These are phyloP conservation scores for Penstemon barbatus DNA, from an alignment of 257 asterid species.

Conservation along the genomic window DNA sequence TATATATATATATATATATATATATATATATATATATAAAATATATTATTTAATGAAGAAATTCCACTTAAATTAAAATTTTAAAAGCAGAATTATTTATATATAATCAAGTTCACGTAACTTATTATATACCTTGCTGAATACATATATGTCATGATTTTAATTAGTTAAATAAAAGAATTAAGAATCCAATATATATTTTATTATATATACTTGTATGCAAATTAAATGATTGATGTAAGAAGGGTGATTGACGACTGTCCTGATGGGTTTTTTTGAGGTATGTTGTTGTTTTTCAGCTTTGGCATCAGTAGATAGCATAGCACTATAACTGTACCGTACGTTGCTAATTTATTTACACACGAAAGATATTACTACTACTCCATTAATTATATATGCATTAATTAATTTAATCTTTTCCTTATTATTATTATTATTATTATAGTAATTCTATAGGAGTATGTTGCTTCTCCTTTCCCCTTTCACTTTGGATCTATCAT, in stretches of 20 bases:
- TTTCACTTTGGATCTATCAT: slow-evolving; percentile 54
- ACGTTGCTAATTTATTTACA: background rate
- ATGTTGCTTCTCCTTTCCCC: slow-evolving; percentile 29
- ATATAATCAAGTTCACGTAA: too few species aligned
- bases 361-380: slow-evolving; percentile 18
- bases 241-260: background rate
- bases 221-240: background rate
- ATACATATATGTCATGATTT: too few species aligned
- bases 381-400: background rate
- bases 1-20: too few species aligned
- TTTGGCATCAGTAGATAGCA: slow-evolving; percentile 12
- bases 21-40: too few species aligned
- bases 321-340: background rate
- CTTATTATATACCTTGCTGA: too few species aligned
- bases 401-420: background rate
- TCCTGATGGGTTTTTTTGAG: slow-evolving; percentile 5
- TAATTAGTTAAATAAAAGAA: background rate
- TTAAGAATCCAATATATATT: background rate
- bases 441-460: background rate
- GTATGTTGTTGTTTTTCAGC: slow-evolving; percentile 1
- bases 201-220: too few species aligned
- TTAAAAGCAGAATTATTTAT: too few species aligned
- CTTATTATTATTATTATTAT: too few species aligned
- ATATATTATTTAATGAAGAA: too few species aligned
- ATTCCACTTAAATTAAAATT: too few species aligned